These are phyloP conservation scores for Hymenoscyphus occultus DNA, from an alignment of 2,329 filamentous ascomycete genomes.

Conservation along the genomic window DNA sequence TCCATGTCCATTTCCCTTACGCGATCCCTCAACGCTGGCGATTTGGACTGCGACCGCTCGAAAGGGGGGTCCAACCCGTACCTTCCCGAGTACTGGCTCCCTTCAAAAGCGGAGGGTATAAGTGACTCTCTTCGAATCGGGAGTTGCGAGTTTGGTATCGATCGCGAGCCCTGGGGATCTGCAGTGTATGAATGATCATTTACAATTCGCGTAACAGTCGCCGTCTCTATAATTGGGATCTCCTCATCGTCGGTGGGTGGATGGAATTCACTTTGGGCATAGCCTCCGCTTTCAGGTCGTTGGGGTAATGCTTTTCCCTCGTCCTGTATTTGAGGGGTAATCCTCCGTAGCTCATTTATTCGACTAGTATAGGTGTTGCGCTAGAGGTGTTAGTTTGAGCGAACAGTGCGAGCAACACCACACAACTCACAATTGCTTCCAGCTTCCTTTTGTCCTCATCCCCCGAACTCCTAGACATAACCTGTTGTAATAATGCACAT, in stretches of 20 bases:
- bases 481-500: slow-evolving; percentile 81
- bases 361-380: slow-evolving; percentile 86
- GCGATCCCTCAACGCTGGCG: slow-evolving; percentile 41
- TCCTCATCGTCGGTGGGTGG: slow-evolving; percentile 43
- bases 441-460: slow-evolving; percentile 88
- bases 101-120: slow-evolving; percentile 33
- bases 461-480: slow-evolving; percentile 78
- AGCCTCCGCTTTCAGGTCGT: slow-evolving; percentile 61
- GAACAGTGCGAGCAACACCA: slow-evolving; percentile 26
- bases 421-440: slow-evolving; percentile 76
- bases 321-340: slow-evolving; percentile 54
- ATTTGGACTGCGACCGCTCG: slow-evolving; percentile 54
- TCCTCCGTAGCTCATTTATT: slow-evolving; percentile 79
- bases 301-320: slow-evolving; percentile 76
- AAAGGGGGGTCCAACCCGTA: slow-evolving; percentile 37
- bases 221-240: slow-evolving; percentile 48
- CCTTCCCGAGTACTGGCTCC: slow-evolving; percentile 31
- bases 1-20: slow-evolving; percentile 37
- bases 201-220: slow-evolving; percentile 50
- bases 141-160: slow-evolving; percentile 30
- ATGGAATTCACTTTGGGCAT: slow-evolving; percentile 39
- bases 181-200: slow-evolving; percentile 38
- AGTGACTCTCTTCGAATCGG: slow-evolving; percentile 38
- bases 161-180: slow-evolving; percentile 26
- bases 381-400: slow-evolving; percentile 44